Evolutionary conservation across 148 eudicot species (phyloP), one percentile per base, ranked within the genome.

Genomic region (Salicornia ramosissima): DNA sequence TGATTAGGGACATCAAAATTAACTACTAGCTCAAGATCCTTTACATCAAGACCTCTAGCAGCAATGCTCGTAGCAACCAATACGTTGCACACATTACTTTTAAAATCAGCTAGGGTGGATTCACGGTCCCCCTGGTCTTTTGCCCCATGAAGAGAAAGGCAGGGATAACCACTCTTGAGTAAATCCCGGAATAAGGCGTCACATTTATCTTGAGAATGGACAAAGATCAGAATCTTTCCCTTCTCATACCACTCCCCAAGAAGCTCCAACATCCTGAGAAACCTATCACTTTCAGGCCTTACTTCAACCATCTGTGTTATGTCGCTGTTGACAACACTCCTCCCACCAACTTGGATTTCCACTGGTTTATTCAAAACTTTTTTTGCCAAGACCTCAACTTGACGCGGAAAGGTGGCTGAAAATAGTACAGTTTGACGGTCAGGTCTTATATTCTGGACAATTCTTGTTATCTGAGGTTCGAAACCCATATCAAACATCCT

Each of bases 231-330:
- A 63, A 83, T 83, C 50, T 89, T 89, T 4, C 96, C 96, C 83
- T 89, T 89, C 65, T 89, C 96, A 59, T 80, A 89, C 96, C 96
- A 89, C 78, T 89, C 96, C 56, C 96, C 96, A 64, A 89, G 96
- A 29, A 89, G 49, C 75, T 89, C 96, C 36, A 89, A 64, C 16
- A 89, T 79, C 61, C 96, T 80, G 10, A 82, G 74, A 69, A 83
- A 89, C 82, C 96, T 79, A 0, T 89, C 96, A 66, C 73, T 80
- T 79, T 89, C 96, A 21, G 90, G 90, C 59, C 96, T 85, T 65
- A 89, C 80, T 81, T 89, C 96, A 59, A 89, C 96, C 74, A 82
- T 78, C 73, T 89, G 96, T 61, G 92, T 68, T 73, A 89, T 89
- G 82, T 89, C 96, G 70, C 83, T 87, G 81, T 89, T 89, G 57